phyloP scores from a whole-genome alignment of 352 stramenopile species.

The Phytophthora podocarpi region DNA sequence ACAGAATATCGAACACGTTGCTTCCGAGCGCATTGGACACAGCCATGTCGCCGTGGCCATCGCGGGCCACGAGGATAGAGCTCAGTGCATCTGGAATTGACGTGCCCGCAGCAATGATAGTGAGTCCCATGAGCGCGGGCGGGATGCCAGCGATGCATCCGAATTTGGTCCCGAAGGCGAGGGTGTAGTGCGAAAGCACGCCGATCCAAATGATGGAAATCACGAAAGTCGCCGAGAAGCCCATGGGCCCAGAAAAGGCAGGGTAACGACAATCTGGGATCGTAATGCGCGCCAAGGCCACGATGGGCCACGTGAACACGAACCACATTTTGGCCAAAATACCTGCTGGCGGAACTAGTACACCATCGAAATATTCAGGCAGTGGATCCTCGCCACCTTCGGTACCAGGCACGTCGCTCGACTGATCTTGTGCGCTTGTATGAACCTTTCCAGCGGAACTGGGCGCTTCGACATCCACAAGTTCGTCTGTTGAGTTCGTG shows the following conservation, averaged over 20 bases:
- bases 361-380: conserved; percentile 65
- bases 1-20: conserved; percentile 88
- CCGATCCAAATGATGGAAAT: conserved; percentile 78
- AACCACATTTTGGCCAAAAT: conserved; percentile 62
- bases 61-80: conserved; percentile 80
- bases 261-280: conserved; percentile 79
- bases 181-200: conserved; percentile 73
- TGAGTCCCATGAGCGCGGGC: conserved; percentile 78
- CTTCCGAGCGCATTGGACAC: conserved; percentile 86
- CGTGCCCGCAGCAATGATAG: conserved; percentile 78
- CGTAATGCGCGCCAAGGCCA: conserved; percentile 64
- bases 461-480: conserved; percentile 14
- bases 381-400: conserved; percentile 36
- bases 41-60: conserved; percentile 80
- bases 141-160: conserved; percentile 73
- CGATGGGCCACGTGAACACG: conserved; percentile 68
- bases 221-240: conserved; percentile 62
- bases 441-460: background rate
- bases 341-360: conserved; percentile 47
- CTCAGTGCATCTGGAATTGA: conserved; percentile 83
- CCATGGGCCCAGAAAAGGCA: conserved; percentile 46
- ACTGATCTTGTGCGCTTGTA: background rate
- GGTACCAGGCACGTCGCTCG: conserved; percentile 5
- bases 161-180: conserved; percentile 65
- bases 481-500: conserved; percentile 10